Conservation (phyloP, 1,284 basidiomycete genomes). For the Cystobasidium pallidum region DNA sequence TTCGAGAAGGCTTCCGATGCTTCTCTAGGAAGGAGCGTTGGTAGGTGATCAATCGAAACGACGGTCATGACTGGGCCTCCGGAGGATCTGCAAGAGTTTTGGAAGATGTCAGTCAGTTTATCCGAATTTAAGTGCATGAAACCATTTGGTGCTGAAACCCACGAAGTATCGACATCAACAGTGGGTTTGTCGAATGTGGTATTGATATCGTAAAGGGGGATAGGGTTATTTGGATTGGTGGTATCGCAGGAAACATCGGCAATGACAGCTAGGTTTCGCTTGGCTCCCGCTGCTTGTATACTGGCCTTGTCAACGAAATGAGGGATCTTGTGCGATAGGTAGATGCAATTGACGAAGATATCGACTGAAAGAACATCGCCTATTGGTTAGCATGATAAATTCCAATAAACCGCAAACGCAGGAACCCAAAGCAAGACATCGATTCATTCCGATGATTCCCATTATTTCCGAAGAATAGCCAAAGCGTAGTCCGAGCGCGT, state of each 20-base stretch:
- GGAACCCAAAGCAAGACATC: conserved; percentile 10
- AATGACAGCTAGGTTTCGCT: conserved; percentile 75
- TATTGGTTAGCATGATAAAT: not conserved
- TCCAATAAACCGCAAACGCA: not conserved
- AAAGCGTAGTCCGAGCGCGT: conserved; percentile 3
- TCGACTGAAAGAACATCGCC: conserved; percentile 66
- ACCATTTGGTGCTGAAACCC: conserved; percentile 57
- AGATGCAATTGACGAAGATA: conserved; percentile 99
- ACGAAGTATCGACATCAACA: conserved; percentile 80
- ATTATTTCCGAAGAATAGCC: conserved; percentile 1
- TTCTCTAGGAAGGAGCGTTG: conserved; percentile 92
- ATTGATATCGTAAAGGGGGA: conserved; percentile 94
- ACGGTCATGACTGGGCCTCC: conserved; percentile 70
- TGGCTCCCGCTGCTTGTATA: conserved; percentile 70
- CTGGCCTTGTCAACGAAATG: conserved; percentile 79
- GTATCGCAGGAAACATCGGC: conserved; percentile 99
- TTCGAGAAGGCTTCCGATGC: conserved; percentile 93
- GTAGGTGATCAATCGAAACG: conserved; percentile 96
- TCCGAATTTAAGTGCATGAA: conserved; percentile 3
- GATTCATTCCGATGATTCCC: conserved; percentile 5
- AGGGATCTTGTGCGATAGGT: conserved; percentile 86
- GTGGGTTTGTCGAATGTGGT: conserved; percentile 95
- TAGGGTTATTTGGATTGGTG: conserved; percentile 97
- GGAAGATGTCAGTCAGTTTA: not conserved
- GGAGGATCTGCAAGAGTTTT: conserved; percentile 49